Conservation (phyloP, 306 rosid species). For the Canavalia ensiformis region DNA sequence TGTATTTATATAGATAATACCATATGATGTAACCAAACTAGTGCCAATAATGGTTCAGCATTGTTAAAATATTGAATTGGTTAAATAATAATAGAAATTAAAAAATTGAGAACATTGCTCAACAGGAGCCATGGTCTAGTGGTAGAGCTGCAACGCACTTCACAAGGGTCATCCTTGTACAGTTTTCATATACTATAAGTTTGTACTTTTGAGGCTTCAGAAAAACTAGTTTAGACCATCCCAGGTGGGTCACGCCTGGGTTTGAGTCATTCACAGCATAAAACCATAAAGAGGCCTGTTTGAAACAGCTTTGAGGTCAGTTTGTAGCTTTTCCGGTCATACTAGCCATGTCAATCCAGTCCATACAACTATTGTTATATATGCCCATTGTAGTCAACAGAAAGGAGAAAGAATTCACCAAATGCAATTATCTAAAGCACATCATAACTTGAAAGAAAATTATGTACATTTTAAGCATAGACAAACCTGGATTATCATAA, state of each 20-base stretch:
- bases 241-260: background rate
- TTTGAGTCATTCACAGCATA: constrained; percentile 5
- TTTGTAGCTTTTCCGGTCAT: background rate
- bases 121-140: constrained; percentile 1
- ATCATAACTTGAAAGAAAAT: constrained; percentile 24
- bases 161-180: constrained; percentile 7
- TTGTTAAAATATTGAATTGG: background rate
- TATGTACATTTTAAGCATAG: constrained; percentile 30
- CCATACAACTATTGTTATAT: constrained; percentile 4
- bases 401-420: constrained; percentile 23
- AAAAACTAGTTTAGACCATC: background rate
- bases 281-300: background rate
- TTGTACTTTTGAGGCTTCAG: no score
- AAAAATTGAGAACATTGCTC: background rate
- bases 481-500: constrained; percentile 7
- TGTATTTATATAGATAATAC: background rate
- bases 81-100: background rate
- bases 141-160: background rate
- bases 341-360: background rate
- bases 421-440: constrained; percentile 29
- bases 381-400: constrained; percentile 15
- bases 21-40: background rate
- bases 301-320: background rate
- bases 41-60: background rate
- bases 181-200: constrained; percentile 1